Conservation (phyloP, 2,329 filamentous ascomycete species). For the Ophiostoma populinum region DNA sequence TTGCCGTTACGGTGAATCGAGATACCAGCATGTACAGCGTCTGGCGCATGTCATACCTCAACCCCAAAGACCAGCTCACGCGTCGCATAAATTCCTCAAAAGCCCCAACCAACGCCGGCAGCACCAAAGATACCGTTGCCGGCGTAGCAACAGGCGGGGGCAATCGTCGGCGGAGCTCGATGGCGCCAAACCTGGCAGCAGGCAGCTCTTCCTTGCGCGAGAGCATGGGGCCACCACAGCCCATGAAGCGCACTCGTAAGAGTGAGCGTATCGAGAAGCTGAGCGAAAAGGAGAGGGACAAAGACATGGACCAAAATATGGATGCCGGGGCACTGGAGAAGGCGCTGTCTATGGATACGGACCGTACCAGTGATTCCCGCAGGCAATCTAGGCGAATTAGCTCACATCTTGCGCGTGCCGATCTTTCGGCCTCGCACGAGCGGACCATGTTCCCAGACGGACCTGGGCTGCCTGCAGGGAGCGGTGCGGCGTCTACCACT, state of each 20-base stretch:
- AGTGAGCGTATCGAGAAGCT: conserved; percentile 30
- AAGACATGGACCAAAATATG: too few species aligned
- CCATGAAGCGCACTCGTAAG: conserved; percentile 35
- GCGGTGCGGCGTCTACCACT: neutral
- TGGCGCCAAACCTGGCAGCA: conserved; percentile 52
- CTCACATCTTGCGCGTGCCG: conserved; percentile 73
- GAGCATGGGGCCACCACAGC: conserved; percentile 48
- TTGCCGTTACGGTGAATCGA: conserved; percentile 68
- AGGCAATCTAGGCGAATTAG: conserved; percentile 65
- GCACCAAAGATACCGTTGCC: conserved; percentile 7
- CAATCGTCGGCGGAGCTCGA: conserved; percentile 39
- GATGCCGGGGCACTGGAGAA: conserved; percentile 36
- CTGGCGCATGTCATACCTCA: conserved; percentile 67
- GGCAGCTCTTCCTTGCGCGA: conserved; percentile 59
- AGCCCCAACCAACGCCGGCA: conserved; percentile 23
- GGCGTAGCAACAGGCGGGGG: neutral
- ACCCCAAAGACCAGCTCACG: conserved; percentile 42
- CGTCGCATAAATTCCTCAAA: conserved; percentile 28
- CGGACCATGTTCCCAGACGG: conserved; percentile 62
- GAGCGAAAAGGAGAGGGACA: neutral
- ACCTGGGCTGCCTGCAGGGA: conserved; percentile 21
- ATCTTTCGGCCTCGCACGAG: conserved; percentile 73
- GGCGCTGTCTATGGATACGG: conserved; percentile 54
- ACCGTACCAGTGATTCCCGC: conserved; percentile 36
- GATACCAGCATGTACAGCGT: conserved; percentile 64